Evolutionary conservation across 345 rosid species (phyloP).

Genomic region (Eucalyptus microcorys): DNA sequence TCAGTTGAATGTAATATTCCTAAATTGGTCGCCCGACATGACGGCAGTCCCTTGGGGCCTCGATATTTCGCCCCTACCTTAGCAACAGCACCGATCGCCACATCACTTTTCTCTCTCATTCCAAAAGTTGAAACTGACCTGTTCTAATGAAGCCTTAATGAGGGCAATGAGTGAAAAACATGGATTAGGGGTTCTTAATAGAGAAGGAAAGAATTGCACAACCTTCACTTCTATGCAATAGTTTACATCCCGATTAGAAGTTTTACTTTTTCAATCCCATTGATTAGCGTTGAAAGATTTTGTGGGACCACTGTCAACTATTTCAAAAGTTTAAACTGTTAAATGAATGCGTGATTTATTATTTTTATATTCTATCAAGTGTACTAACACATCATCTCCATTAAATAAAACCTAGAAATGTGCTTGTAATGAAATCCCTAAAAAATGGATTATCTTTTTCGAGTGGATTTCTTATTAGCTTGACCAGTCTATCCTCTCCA

Average conservation of each 20-base stretch:
- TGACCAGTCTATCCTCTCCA: not conserved
- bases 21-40: not conserved
- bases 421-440: not conserved
- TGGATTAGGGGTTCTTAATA: not conserved
- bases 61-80: not conserved
- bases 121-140: not conserved
- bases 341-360: no score
- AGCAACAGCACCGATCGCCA: not conserved
- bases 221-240: not conserved
- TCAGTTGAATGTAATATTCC: not conserved
- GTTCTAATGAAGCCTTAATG: not conserved
- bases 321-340: rapidly evolving
- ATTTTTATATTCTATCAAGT: no score
- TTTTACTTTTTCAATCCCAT: not conserved
- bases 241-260: not conserved
- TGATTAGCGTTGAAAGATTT: not conserved
- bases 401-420: not conserved
- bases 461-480: not conserved
- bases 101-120: not conserved
- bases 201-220: not conserved
- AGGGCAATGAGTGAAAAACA: not conserved
- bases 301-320: rapidly evolving
- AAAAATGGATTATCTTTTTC: not conserved
- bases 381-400: not conserved
- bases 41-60: not conserved